phyloP scores from a whole-genome alignment of 495 filamentous ascomycete species.

The Aspergillus affinis region DNA sequence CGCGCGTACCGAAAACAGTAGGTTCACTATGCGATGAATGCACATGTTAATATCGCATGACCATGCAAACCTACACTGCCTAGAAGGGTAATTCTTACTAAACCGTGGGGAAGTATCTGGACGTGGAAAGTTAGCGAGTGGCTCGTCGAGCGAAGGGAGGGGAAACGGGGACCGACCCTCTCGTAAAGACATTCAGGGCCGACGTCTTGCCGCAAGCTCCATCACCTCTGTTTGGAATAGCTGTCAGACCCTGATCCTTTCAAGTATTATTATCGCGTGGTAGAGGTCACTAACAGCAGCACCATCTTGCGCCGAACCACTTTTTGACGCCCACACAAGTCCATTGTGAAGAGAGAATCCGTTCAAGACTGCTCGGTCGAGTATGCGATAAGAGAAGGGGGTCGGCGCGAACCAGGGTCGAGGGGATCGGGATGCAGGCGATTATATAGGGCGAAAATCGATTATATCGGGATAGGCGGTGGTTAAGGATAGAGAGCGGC shows the following conservation, averaged over 20 bases:
- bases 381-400: constrained; percentile 7
- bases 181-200: constrained; percentile 94
- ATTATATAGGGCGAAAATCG: neutral
- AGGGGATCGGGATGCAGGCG: neutral
- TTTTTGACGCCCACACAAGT: constrained; percentile 61
- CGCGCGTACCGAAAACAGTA: constrained; percentile 78
- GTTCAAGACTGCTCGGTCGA: neutral
- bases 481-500: neutral
- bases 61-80: neutral
- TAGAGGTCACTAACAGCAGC: constrained; percentile 68
- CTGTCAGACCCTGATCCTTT: constrained; percentile 12
- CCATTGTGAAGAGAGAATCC: constrained; percentile 32
- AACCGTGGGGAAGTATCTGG: constrained; percentile 93
- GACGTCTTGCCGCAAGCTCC: constrained; percentile 98
- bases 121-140: constrained; percentile 21
- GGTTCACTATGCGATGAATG: constrained; percentile 61
- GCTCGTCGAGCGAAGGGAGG: constrained; percentile 14
- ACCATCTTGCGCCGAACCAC: constrained; percentile 98
- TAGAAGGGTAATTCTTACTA: constrained; percentile 58
- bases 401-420: constrained; percentile 1
- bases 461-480: neutral
- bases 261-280: neutral
- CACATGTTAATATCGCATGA: constrained; percentile 30
- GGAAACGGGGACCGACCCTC: constrained; percentile 64
- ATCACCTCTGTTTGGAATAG: constrained; percentile 66